These are phyloP conservation scores for Nothophaeocryptopus gaeumannii DNA, from an alignment of 2,329 filamentous ascomycete species.

Conservation along the genomic window DNA sequence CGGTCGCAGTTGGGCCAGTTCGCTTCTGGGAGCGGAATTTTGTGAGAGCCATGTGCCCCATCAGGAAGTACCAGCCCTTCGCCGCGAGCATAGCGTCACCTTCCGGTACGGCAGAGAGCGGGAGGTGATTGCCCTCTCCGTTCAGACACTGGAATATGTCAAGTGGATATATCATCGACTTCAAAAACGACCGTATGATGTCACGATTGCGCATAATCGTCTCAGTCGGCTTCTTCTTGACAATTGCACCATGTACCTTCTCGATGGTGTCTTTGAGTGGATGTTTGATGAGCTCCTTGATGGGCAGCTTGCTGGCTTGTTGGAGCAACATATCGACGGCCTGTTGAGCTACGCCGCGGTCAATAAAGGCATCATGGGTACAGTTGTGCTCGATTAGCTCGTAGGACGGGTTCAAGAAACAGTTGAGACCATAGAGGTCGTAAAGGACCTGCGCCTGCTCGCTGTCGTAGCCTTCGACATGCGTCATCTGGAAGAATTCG, in stretches of 20 bases:
- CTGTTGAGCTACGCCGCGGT: slow-evolving; percentile 74
- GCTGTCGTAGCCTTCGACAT: slow-evolving; percentile 77
- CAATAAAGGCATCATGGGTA: slow-evolving; percentile 66
- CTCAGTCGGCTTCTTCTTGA: slow-evolving; percentile 69
- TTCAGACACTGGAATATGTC: slow-evolving; percentile 76
- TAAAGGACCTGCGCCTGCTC: slow-evolving; percentile 83
- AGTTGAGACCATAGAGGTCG: slow-evolving; percentile 77
- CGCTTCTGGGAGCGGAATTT: slow-evolving; percentile 81
- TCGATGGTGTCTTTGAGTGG: slow-evolving; percentile 89
- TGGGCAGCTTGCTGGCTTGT: slow-evolving; percentile 76
- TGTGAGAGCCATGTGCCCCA: slow-evolving; percentile 82
- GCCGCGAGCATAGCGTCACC: slow-evolving; percentile 69
- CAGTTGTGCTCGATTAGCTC: slow-evolving; percentile 70
- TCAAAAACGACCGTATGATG: slow-evolving; percentile 76
- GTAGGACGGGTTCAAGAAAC: slow-evolving; percentile 38
- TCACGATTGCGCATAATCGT: slow-evolving; percentile 85
- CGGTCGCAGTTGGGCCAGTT: slow-evolving; percentile 68
- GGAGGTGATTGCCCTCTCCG: slow-evolving; percentile 72
- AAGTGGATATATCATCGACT: slow-evolving; percentile 77
- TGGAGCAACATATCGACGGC: slow-evolving; percentile 80
- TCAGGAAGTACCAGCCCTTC: slow-evolving; percentile 87
- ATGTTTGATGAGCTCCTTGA: slow-evolving; percentile 88
- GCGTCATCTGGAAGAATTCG: slow-evolving; percentile 73
- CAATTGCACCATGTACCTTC: slow-evolving; percentile 84
- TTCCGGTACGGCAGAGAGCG: slow-evolving; percentile 58